These are phyloP conservation scores for Kodamaea suecica DNA, from an alignment of 1,139 yeast species.

Conservation along the genomic window DNA sequence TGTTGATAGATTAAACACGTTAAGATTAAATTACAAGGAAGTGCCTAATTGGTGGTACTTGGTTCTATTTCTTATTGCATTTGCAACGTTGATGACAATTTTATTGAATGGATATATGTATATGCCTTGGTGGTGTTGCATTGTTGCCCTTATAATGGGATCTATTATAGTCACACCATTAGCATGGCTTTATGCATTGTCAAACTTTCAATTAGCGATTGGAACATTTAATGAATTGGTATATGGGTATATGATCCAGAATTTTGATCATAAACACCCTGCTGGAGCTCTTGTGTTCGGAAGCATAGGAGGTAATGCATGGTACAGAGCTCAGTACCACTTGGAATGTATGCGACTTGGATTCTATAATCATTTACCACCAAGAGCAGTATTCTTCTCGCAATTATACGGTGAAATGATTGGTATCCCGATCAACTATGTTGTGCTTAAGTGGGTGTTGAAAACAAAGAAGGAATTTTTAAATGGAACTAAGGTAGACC, in stretches of 20 bases:
- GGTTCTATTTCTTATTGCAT: slow-evolving; percentile 31
- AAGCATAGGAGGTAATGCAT: slow-evolving; percentile 51
- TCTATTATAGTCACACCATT: slow-evolving; percentile 46
- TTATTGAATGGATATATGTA: slow-evolving; percentile 38
- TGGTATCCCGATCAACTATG: slow-evolving; percentile 50
- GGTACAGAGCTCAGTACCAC: slow-evolving; percentile 52
- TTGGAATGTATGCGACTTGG: slow-evolving; percentile 49
- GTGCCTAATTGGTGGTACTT: slow-evolving; percentile 45
- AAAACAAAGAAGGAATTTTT: slow-evolving; percentile 36
- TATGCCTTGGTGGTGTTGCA: slow-evolving; percentile 50
- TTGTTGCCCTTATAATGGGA: slow-evolving; percentile 43
- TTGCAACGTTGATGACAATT: slow-evolving; percentile 31
- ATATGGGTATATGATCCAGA: slow-evolving; percentile 45
- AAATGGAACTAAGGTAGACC: slow-evolving; percentile 38
- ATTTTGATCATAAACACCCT: slow-evolving; percentile 32
- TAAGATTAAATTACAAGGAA: slow-evolving; percentile 34
- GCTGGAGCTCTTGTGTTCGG: slow-evolving; percentile 50
- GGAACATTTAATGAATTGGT: slow-evolving; percentile 51
- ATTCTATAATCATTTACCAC: slow-evolving; percentile 48
- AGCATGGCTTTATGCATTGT: slow-evolving; percentile 49
- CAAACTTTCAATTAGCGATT: slow-evolving; percentile 50
- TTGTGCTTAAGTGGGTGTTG: slow-evolving; percentile 47
- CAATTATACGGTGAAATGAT: slow-evolving; percentile 48
- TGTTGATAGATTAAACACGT: slow-evolving; percentile 38
- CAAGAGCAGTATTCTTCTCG: slow-evolving; percentile 44